Conservation (phyloP, 2,329 filamentous ascomycete species). For the Camillea tinctor region DNA sequence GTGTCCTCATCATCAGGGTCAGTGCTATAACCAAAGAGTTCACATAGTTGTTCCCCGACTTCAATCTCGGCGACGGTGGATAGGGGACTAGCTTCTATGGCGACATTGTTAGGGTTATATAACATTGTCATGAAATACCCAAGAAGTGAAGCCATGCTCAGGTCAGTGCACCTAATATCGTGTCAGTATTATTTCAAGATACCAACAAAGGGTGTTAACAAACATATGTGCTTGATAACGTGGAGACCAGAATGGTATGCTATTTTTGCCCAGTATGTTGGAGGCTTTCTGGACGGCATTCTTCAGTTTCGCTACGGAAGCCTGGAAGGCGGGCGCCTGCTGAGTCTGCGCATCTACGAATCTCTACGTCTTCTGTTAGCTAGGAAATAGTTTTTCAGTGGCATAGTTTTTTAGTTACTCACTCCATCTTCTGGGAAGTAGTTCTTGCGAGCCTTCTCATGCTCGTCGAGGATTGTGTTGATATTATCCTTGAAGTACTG, state of each 20-base stretch:
- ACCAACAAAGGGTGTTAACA: conserved; percentile 12
- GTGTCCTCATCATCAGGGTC: conserved; percentile 23
- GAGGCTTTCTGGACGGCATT: conserved; percentile 36
- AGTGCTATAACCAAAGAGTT: conserved; percentile 44
- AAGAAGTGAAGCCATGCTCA: conserved; percentile 42
- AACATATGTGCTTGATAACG: conserved; percentile 48
- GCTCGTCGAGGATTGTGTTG: conserved; percentile 37
- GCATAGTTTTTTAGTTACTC: conserved; percentile 1
- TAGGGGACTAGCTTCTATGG: conserved; percentile 45
- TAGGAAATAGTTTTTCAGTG: not conserved
- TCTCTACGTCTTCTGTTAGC: conserved; percentile 13
- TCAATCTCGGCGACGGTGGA: conserved; percentile 44
- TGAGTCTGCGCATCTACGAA: conserved; percentile 39
- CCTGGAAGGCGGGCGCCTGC: conserved; percentile 34
- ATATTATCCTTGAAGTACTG: conserved; percentile 39
- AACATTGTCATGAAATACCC: conserved; percentile 51
- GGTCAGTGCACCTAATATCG: conserved; percentile 32
- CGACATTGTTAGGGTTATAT: conserved; percentile 50
- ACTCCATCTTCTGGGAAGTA: conserved; percentile 40
- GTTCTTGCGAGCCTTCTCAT: conserved; percentile 32
- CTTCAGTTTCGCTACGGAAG: conserved; percentile 33
- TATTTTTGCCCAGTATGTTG: conserved; percentile 40
- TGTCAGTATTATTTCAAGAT: conserved; percentile 1
- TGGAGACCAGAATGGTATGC: conserved; percentile 46
- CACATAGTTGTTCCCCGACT: conserved; percentile 45